These are phyloP conservation scores for Mangifera indica DNA, from an alignment of 345 rosid species.

Conservation along the genomic window DNA sequence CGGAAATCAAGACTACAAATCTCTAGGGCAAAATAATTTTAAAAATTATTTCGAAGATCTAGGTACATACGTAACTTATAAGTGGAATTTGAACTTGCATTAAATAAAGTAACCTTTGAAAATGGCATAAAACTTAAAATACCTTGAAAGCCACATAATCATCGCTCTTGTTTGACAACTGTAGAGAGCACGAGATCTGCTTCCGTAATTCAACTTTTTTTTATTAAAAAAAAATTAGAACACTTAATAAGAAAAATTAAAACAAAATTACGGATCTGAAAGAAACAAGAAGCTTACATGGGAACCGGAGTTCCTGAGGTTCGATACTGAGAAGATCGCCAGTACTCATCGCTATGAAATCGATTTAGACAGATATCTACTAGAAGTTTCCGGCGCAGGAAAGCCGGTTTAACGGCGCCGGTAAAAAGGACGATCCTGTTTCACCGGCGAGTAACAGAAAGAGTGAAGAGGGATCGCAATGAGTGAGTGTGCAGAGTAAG, in stretches of 20 bases:
- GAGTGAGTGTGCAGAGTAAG: conserved; percentile 2
- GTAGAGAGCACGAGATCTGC: conserved; percentile 78
- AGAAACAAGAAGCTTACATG: conserved; percentile 40
- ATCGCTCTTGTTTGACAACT: conserved; percentile 60
- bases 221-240: not conserved
- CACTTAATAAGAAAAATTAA: conserved; percentile 14
- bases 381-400: not conserved
- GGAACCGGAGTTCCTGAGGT: conserved; percentile 77
- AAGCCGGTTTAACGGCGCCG: not conserved
- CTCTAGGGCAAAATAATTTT: conserved; percentile 3
- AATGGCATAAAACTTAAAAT: not conserved
- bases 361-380: conserved; percentile 9
- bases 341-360: conserved; percentile 44
- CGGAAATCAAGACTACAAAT: conserved; percentile 8
- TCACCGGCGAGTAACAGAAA: not conserved
- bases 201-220: conserved; percentile 70
- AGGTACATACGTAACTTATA: not conserved
- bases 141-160: conserved; percentile 85
- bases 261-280: conserved; percentile 20
- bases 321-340: conserved; percentile 69
- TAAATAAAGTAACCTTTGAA: no score
- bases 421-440: not conserved
- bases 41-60: conserved; percentile 9
- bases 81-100: not conserved
- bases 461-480: not conserved